phyloP scores from a whole-genome alignment of 352 stramenopile genomes.

The Phytophthora cajani region DNA sequence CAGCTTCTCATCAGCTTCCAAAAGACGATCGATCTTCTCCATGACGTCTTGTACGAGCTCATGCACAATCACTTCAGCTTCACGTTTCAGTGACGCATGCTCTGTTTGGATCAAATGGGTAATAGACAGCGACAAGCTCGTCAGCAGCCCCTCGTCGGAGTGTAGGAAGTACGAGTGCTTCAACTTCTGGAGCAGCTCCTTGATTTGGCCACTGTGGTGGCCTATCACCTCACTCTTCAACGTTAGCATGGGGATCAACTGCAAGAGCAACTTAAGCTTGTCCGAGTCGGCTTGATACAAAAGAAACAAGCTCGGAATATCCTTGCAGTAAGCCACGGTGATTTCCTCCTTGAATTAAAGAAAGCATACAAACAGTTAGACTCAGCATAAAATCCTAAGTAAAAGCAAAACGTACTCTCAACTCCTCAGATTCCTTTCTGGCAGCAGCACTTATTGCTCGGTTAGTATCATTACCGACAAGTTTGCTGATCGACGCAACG shows the following conservation, averaged over 20 bases:
- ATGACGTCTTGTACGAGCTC: slow-evolving; percentile 76
- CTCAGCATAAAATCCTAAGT: neutral
- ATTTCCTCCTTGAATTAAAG: slow-evolving; percentile 66
- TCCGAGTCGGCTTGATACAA: slow-evolving; percentile 82
- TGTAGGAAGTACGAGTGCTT: slow-evolving; percentile 76
- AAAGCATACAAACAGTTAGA: neutral
- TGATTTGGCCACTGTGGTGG: slow-evolving; percentile 73
- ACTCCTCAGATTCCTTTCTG: slow-evolving; percentile 61
- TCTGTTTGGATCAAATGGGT: slow-evolving; percentile 74
- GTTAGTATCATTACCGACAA: slow-evolving; percentile 43
- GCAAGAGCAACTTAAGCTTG: slow-evolving; percentile 76
- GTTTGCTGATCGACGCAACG: slow-evolving; percentile 70
- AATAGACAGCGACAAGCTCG: slow-evolving; percentile 69
- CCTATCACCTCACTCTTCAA: slow-evolving; percentile 69
- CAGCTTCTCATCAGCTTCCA: slow-evolving; percentile 64
- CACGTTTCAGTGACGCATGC: slow-evolving; percentile 80
- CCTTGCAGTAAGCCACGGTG: slow-evolving; percentile 79
- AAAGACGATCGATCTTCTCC: slow-evolving; percentile 59
- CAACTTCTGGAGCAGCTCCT: slow-evolving; percentile 76
- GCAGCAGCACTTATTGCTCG: slow-evolving; percentile 24
- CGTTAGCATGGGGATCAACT: slow-evolving; percentile 79
- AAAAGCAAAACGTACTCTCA: slow-evolving; percentile 48
- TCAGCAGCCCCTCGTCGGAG: slow-evolving; percentile 75
- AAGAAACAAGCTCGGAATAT: slow-evolving; percentile 79
- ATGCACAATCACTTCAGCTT: slow-evolving; percentile 77